Conservation (phyloP, 108 stramenopile genomes). For the Cafeteria roenbergensis region DNA sequence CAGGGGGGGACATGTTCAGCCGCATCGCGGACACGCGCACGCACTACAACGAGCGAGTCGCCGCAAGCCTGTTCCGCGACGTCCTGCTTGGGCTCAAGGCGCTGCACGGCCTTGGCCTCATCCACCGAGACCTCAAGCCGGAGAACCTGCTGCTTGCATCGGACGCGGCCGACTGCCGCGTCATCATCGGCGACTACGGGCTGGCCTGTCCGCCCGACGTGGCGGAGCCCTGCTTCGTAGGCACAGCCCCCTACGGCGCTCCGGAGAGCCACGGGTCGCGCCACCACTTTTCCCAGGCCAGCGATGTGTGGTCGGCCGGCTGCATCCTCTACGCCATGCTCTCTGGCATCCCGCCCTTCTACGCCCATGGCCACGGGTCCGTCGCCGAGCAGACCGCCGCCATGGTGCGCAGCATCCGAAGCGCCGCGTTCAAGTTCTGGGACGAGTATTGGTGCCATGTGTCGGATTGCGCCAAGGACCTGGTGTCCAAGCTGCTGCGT, state of each 20-base stretch:
- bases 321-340: background rate
- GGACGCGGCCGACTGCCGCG: background rate
- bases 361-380: background rate
- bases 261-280: background rate
- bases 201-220: no score
- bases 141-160: constrained; percentile 35
- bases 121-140: constrained; percentile 49
- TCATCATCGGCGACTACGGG: constrained; percentile 8
- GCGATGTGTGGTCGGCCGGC: background rate
- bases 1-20: background rate
- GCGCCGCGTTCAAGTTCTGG: background rate
- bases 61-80: background rate
- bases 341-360: background rate
- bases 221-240: background rate
- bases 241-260: background rate
- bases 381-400: background rate
- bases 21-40: background rate
- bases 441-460: no score
- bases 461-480: no score
- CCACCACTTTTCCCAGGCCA: background rate
- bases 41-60: background rate
- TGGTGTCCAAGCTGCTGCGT: no score
- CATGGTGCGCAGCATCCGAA: background rate
- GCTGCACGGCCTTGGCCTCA: constrained; percentile 28
- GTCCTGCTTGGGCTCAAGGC: constrained; percentile 29